Conservation (phyloP, 1,284 basidiomycete genomes). For the Tausonia pullulans region DNA sequence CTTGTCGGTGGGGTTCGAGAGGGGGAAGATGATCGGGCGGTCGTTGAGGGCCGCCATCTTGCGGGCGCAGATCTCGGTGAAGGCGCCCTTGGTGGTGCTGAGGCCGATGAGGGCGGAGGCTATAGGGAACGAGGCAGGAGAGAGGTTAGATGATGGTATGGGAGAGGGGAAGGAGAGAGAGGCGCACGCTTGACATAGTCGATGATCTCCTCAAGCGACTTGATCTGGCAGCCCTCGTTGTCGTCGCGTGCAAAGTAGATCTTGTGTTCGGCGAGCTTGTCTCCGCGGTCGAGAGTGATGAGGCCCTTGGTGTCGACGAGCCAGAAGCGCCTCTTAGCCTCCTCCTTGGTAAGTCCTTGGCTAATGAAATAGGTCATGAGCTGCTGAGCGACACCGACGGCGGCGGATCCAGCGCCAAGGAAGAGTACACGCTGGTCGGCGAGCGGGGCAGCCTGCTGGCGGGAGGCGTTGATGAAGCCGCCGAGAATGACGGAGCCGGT, state of each 20-base stretch:
- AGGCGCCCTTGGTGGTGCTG: conserved; percentile 75
- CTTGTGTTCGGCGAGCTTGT: conserved; percentile 70
- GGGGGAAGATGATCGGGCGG: conserved; percentile 81
- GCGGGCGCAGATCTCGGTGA: conserved; percentile 61
- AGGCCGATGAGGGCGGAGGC: conserved; percentile 82
- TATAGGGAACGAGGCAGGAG: neutral
- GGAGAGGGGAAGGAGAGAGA: neutral
- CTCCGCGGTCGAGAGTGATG: conserved; percentile 32
- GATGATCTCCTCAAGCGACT: conserved; percentile 65
- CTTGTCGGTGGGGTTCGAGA: conserved; percentile 75
- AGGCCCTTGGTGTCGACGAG: conserved; percentile 58
- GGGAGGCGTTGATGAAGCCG: conserved; percentile 81
- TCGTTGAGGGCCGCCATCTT: conserved; percentile 72
- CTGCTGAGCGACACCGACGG: conserved; percentile 80
- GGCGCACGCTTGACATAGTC: conserved; percentile 56
- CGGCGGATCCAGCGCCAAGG: conserved; percentile 68
- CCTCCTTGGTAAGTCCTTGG: conserved; percentile 56
- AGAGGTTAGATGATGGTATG: neutral
- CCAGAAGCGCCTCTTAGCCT: conserved; percentile 69
- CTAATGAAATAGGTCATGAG: conserved; percentile 79
- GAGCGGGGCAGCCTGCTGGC: conserved; percentile 46
- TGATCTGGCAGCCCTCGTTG: conserved; percentile 63
- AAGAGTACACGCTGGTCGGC: neutral
- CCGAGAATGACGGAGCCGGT: conserved; percentile 85
- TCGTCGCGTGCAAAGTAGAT: conserved; percentile 67